Conservation (phyloP, 2,329 filamentous ascomycete genomes). For the Trichoderma polysporum region DNA sequence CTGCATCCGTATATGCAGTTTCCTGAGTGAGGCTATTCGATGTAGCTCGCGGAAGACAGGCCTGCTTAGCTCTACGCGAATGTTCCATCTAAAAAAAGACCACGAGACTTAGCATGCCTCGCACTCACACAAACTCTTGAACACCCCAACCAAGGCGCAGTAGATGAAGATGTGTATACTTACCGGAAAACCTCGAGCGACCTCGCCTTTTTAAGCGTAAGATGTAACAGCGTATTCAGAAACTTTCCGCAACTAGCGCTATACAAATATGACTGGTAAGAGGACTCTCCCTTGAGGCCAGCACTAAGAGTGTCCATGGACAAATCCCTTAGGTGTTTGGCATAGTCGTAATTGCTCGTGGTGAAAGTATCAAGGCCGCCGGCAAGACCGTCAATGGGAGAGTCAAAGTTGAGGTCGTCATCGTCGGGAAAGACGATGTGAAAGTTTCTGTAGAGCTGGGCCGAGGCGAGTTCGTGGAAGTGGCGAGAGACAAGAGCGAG, state of each 20-base stretch:
- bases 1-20: constrained; percentile 60
- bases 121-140: not conserved
- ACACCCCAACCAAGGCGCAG: not conserved
- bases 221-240: constrained; percentile 58
- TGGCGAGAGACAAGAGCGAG: constrained; percentile 58
- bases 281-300: constrained; percentile 52
- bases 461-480: constrained; percentile 58
- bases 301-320: constrained; percentile 55
- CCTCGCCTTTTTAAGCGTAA: constrained; percentile 56
- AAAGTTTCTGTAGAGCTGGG: constrained; percentile 59
- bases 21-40: constrained; percentile 49
- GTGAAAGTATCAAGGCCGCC: constrained; percentile 60
- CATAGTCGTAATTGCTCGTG: constrained; percentile 64
- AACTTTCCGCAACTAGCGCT: constrained; percentile 61
- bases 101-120: not conserved
- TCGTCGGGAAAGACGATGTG: constrained; percentile 62
- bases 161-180: constrained; percentile 26
- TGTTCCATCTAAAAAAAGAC: constrained; percentile 52
- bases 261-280: constrained; percentile 55
- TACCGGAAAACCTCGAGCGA: constrained; percentile 58
- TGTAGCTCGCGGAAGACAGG: constrained; percentile 59
- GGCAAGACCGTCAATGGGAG: constrained; percentile 57
- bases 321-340: constrained; percentile 55
- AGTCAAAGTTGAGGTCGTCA: constrained; percentile 52
- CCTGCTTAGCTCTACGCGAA: constrained; percentile 61